phyloP scores from a whole-genome alignment of 129 eudicot species.

The Dittrichia graveolens region DNA sequence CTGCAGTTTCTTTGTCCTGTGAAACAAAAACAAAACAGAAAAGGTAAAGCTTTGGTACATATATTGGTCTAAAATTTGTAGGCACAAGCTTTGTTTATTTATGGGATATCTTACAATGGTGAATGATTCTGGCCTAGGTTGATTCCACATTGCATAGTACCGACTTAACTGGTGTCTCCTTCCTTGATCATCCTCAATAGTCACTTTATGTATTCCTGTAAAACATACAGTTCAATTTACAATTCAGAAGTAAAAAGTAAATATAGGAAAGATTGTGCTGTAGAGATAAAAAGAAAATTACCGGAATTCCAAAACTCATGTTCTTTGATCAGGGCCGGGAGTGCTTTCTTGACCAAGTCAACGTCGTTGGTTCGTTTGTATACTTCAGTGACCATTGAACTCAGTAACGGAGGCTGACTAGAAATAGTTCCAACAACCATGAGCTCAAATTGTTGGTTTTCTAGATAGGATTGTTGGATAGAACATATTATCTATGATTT shows the following conservation, averaged over 20 bases:
- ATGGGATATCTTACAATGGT: conserved; percentile 58
- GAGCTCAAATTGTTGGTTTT: neutral
- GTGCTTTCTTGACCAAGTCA: conserved; percentile 57
- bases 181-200: conserved; percentile 62
- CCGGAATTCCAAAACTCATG: conserved; percentile 87
- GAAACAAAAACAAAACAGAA: conserved; percentile 10
- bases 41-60: neutral
- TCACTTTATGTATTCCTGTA: conserved; percentile 76
- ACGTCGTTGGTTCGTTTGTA: conserved; percentile 59
- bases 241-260: neutral
- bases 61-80: neutral
- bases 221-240: neutral
- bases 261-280: neutral
- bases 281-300: neutral
- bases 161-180: conserved; percentile 61
- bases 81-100: neutral
- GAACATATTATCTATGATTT: no score
- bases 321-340: conserved; percentile 80
- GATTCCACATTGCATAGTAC: conserved; percentile 93
- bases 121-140: conserved; percentile 92
- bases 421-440: conserved; percentile 21
- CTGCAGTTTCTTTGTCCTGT: conserved; percentile 78
- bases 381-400: conserved; percentile 85
- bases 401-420: conserved; percentile 94
- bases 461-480: neutral